Conservation (phyloP, 352 stramenopile species). For the Globisporangium abappressorium region DNA sequence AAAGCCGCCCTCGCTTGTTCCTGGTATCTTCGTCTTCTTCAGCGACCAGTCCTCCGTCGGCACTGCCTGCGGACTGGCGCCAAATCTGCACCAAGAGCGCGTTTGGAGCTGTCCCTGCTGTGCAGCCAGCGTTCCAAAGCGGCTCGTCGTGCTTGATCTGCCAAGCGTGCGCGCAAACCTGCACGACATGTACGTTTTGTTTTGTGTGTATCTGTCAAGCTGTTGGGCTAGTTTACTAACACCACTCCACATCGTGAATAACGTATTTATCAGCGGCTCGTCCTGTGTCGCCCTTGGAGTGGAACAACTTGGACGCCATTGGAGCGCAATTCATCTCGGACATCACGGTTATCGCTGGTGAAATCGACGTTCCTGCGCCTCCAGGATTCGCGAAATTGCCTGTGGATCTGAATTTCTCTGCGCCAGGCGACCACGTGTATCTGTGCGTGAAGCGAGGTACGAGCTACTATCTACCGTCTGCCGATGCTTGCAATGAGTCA, state of each 20-base stretch:
- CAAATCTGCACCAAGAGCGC: conserved; percentile 61
- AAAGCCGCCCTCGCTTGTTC: conserved; percentile 32
- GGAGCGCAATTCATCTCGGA: conserved; percentile 62
- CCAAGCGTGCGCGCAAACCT: conserved; percentile 58
- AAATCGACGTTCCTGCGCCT: conserved; percentile 45
- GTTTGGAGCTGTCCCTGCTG: conserved; percentile 43
- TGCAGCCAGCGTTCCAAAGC: conserved; percentile 55
- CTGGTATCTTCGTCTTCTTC: conserved; percentile 23
- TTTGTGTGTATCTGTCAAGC: background rate
- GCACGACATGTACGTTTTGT: conserved; percentile 43
- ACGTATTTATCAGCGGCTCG: conserved; percentile 28
- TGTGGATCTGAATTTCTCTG: conserved; percentile 58
- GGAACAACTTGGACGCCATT: conserved; percentile 28
- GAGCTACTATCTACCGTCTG: background rate
- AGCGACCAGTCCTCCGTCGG: background rate
- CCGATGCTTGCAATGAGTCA: background rate
- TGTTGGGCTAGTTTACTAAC: background rate
- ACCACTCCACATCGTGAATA: background rate
- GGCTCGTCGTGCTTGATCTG: conserved; percentile 40
- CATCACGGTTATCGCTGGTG: conserved; percentile 50
- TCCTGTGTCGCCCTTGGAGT: conserved; percentile 45
- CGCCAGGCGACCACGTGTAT: conserved; percentile 65
- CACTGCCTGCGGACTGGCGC: conserved; percentile 41
- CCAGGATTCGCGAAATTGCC: conserved; percentile 52
- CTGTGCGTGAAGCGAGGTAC: conserved; percentile 64